A percentile compares a stretch with the other conserved stretches of the same genome.
Evolutionary conservation across 352 stramenopile genomes (phyloP).

Genomic region (Phytopythium sindhum): DNA sequence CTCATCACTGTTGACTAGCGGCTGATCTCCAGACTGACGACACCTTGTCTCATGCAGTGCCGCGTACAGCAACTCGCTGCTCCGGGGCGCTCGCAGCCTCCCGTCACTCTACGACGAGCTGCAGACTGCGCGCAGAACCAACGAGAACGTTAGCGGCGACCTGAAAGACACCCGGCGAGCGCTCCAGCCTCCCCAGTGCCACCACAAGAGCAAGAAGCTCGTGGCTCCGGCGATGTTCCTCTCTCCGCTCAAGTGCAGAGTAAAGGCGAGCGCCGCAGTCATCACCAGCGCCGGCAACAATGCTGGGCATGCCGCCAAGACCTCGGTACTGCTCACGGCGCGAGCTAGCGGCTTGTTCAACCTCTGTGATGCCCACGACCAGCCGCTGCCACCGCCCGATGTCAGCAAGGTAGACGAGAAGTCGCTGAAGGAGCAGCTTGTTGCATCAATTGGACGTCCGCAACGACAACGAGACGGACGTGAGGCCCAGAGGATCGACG

Average conservation of each 20-base stretch:
- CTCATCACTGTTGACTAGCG: neutral
- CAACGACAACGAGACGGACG: neutral
- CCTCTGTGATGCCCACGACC: neutral
- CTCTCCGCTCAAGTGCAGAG: conserved; percentile 26
- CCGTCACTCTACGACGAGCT: conserved; percentile 20
- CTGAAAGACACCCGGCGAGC: neutral
- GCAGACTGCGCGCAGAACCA: neutral
- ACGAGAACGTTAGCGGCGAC: conserved; percentile 3
- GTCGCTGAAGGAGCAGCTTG: neutral
- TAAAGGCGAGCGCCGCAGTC: neutral
- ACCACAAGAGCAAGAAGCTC: conserved; percentile 16
- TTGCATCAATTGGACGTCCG: neutral
- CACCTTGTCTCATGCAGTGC: conserved; percentile 1
- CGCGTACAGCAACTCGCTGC: conserved; percentile 2
- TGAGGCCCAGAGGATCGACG: neutral
- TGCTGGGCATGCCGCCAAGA: neutral
- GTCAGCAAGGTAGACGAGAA: neutral
- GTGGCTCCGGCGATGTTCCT: conserved; percentile 18
- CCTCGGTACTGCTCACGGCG: neutral
- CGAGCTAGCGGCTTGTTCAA: conserved; percentile 1
- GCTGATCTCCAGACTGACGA: neutral
- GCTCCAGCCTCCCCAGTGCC: neutral
- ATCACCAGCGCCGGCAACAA: neutral
- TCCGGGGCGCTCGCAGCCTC: conserved; percentile 31
- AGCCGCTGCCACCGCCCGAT: too few relatives aligned